phyloP scores from a whole-genome alignment of 2,329 filamentous ascomycete species.

The Colletotrichum tofieldiae region DNA sequence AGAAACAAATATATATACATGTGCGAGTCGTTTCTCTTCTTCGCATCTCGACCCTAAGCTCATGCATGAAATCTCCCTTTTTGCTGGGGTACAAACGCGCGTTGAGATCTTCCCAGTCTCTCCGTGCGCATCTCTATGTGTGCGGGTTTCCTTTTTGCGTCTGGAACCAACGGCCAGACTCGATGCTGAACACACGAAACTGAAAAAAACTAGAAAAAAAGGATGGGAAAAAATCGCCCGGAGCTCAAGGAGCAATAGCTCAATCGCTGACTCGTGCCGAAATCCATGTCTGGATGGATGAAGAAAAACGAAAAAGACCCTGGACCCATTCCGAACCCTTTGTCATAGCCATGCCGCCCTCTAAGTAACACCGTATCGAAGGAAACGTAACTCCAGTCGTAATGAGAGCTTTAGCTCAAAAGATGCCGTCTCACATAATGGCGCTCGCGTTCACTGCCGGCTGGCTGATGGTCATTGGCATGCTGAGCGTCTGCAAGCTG shows the following conservation, averaged over 20 bases:
- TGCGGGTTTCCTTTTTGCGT: slow-evolving; percentile 38
- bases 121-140: slow-evolving; percentile 36
- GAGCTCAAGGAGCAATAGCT: slow-evolving; percentile 32
- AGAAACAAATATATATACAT: slow-evolving; percentile 45
- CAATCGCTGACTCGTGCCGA: slow-evolving; percentile 37
- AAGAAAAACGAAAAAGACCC: slow-evolving; percentile 27
- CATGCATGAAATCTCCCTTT: slow-evolving; percentile 41
- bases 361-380: slow-evolving; percentile 42
- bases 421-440: slow-evolving; percentile 57
- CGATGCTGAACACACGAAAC: slow-evolving; percentile 36
- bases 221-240: slow-evolving; percentile 23
- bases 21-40: slow-evolving; percentile 43
- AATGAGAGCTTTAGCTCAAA: slow-evolving; percentile 33
- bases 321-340: slow-evolving; percentile 38
- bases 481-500: slow-evolving; percentile 73
- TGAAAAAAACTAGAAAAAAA: slow-evolving; percentile 12
- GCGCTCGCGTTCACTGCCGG: slow-evolving; percentile 63
- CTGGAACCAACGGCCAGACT: slow-evolving; percentile 32
- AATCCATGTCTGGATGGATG: slow-evolving; percentile 39
- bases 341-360: slow-evolving; percentile 42
- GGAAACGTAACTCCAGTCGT: slow-evolving; percentile 43
- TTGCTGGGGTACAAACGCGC: slow-evolving; percentile 25
- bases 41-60: slow-evolving; percentile 38
- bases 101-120: slow-evolving; percentile 40
- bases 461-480: slow-evolving; percentile 76